Evolutionary conservation across 805 yeast species (phyloP).

Genomic region (Metschnikowia santaceciliae): DNA sequence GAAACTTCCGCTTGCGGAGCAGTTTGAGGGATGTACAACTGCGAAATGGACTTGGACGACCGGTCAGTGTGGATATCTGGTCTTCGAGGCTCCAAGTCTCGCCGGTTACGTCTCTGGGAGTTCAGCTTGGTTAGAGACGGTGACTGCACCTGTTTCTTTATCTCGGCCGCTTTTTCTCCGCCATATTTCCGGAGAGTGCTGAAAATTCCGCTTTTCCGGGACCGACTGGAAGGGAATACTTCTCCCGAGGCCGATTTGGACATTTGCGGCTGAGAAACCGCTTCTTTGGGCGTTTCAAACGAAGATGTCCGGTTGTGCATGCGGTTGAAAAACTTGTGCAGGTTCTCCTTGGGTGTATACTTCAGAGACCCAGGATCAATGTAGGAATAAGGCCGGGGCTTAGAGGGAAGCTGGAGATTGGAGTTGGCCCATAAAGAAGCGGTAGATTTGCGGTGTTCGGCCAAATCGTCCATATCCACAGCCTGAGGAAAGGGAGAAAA

Average conservation of each 20-base stretch:
- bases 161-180: conserved; percentile 37
- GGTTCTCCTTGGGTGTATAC: conserved; percentile 17
- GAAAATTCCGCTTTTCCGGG: conserved; percentile 32
- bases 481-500: not conserved
- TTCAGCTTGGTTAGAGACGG: conserved; percentile 1
- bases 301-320: conserved; percentile 64
- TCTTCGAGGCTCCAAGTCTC: not conserved
- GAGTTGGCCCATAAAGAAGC: conserved; percentile 26
- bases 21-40: not conserved
- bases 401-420: conserved; percentile 20
- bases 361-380: conserved; percentile 29
- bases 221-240: not conserved
- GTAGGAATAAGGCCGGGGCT: conserved; percentile 38
- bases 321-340: conserved; percentile 48
- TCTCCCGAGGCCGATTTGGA: not conserved
- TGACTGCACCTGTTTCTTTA: conserved; percentile 27
- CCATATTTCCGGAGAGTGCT: conserved; percentile 40
- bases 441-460: conserved; percentile 31
- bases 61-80: not conserved
- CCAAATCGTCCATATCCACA: not conserved
- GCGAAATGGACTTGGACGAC: not conserved
- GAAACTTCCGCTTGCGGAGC: conserved; percentile 6
- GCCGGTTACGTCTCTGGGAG: not conserved
- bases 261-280: not conserved
- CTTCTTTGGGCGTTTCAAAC: conserved; percentile 9